Evolutionary conservation across 139 green algal species (phyloP).

Genomic region (Haematococcus sp.): DNA sequence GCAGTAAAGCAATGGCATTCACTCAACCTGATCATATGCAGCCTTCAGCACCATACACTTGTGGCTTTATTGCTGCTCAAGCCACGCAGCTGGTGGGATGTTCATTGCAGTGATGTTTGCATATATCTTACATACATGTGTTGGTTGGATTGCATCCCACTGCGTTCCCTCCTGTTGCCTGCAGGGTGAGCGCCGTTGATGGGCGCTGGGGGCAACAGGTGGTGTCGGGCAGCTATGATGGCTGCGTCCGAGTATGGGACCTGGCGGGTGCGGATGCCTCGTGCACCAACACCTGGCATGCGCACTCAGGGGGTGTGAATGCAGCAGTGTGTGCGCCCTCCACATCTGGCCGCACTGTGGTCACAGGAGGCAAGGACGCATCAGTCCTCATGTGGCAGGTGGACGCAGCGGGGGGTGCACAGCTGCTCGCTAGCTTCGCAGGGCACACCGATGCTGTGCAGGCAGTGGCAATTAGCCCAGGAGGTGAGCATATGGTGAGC

Average conservation of each 20-base stretch:
- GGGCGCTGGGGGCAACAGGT: conserved; percentile 23
- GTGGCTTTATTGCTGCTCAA: background rate
- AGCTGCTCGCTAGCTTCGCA: conserved; percentile 38
- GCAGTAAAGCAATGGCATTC: too few relatives aligned
- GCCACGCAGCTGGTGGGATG: too few relatives aligned
- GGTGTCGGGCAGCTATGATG: conserved; percentile 60
- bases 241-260: conserved; percentile 48
- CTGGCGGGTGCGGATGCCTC: background rate
- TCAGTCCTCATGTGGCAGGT: conserved; percentile 48
- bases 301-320: conserved; percentile 12
- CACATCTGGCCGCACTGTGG: conserved; percentile 47
- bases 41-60: background rate
- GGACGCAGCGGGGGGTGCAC: background rate
- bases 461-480: conserved; percentile 41
- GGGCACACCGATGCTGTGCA: conserved; percentile 68
- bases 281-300: background rate
- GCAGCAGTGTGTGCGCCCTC: conserved; percentile 13
- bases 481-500: conserved; percentile 39
- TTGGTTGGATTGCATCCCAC: too few relatives aligned
- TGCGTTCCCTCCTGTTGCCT: conserved; percentile 1
- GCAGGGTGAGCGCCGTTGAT: conserved; percentile 63
- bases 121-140: too few relatives aligned
- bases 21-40: too few relatives aligned
- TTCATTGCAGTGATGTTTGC: too few relatives aligned
- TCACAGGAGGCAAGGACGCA: conserved; percentile 58